Conservation (phyloP, 345 rosid species). For the Linum lewisii region DNA sequence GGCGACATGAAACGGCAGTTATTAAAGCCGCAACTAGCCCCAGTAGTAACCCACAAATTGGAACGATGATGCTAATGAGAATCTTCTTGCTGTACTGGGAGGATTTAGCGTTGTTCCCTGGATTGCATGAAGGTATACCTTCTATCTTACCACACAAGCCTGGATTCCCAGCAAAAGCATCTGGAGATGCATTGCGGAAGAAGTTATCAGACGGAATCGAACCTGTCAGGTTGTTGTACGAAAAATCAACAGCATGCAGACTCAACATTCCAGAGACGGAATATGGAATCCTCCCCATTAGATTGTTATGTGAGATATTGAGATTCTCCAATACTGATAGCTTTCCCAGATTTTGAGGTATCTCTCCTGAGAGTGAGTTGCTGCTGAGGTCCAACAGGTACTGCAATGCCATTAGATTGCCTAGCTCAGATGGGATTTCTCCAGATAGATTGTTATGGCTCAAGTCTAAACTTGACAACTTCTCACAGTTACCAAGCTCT, state of each 20-base stretch:
- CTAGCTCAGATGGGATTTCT: constrained; percentile 33
- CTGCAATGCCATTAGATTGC: constrained; percentile 32
- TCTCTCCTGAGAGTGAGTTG: constrained; percentile 48
- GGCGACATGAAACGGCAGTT: constrained; percentile 8
- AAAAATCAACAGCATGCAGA: constrained; percentile 41
- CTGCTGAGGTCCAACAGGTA: constrained; percentile 49
- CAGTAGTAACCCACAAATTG: constrained; percentile 22
- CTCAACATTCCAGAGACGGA: constrained; percentile 39
- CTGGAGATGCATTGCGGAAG: constrained; percentile 33
- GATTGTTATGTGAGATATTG: constrained; percentile 44
- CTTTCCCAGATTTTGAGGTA: constrained; percentile 35
- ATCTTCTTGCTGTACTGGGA: constrained; percentile 14
- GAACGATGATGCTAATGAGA: constrained; percentile 31
- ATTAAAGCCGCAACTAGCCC: constrained; percentile 13
- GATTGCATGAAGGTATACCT: constrained; percentile 34
- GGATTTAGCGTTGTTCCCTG: constrained; percentile 10
- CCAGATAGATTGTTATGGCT: constrained; percentile 51
- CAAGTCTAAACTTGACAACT: constrained; percentile 37
- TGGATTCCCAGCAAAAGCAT: constrained; percentile 36
- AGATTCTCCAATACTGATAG: constrained; percentile 36
- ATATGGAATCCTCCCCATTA: constrained; percentile 43
- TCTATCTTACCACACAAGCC: constrained; percentile 47
- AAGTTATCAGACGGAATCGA: constrained; percentile 30
- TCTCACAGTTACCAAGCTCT: constrained; percentile 30
- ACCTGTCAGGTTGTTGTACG: constrained; percentile 45